Base-by-base conservation (phyloP, 805 yeast genomes). In the Teunomyces cretensis region DNA sequence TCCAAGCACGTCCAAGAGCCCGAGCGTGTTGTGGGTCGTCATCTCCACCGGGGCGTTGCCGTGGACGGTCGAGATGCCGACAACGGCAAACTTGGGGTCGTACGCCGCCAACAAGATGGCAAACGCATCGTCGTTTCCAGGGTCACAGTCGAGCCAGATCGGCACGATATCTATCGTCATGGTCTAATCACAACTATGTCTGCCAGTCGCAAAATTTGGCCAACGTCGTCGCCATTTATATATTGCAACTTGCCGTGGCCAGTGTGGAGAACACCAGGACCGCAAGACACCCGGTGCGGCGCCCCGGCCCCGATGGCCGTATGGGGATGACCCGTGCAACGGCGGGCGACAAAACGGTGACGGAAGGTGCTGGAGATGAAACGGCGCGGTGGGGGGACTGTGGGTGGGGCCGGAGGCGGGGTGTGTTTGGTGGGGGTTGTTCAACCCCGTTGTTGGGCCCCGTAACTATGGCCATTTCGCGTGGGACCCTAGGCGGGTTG, bases 111-210 rank as follows among this genome's bases (percentile, higher is more conserved):
- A 51, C 8, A 86, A 65, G 6, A 89, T 71, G 3, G 94, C 96
- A 37, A 87, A 76, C 1, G 87, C 84, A 56, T 89, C 97, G 58
- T 89, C 96, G 56, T 86, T 94, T 1, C 96, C 96, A 0, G 96
- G 96, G 58, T 89, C 96, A 62, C 96, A 89, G 64, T 89, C 96
- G 9, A 89, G 63, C 96, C 96, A 89, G 4, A 89, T 56, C 0
- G 96, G 95, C 2, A 70, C 54, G 9, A 43, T 45, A 14, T 57
- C 50, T 8, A 49, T 36, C 1, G 64, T 59, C 65, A 61, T 59
- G 9, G 32, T 26, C n/a, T n/a, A n/a, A n/a, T n/a, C n/a, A n/a
- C n/a, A n/a, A n/a, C n/a, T n/a, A n/a, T n/a, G n/a, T n/a, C n/a
- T n/a, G n/a, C n/a, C n/a, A n/a, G n/a, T n/a, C n/a, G n/a, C n/a